A percentile compares a stretch with the other conserved stretches of the same genome.
These are phyloP conservation scores for Aquilaria yunnanensis DNA, from an alignment of 345 rosid species.

Conservation along the genomic window DNA sequence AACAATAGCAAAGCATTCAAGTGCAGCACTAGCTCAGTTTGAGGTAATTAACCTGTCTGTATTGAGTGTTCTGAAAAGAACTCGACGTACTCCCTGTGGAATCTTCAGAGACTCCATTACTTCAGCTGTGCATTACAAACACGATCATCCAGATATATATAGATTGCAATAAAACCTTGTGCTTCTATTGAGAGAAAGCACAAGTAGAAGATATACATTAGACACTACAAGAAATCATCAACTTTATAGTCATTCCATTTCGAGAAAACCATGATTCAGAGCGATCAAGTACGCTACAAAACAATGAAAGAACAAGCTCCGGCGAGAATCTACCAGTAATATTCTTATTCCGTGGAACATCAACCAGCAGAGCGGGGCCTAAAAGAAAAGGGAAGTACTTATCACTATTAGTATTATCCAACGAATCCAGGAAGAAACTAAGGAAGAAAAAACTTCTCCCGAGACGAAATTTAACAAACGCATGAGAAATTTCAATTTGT, in stretches of 20 bases:
- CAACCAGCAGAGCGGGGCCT: slow-evolving; percentile 56
- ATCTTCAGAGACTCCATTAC: slow-evolving; percentile 77
- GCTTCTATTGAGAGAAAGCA: neutral
- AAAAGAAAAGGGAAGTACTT: neutral
- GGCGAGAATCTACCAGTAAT: slow-evolving; percentile 39
- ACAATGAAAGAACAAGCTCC: too few relatives aligned
- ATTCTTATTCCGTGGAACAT: slow-evolving; percentile 59
- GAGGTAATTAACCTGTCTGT: slow-evolving; percentile 57
- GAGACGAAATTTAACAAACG: neutral
- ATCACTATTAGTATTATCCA: too few relatives aligned
- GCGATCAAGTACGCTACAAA: too few relatives aligned
- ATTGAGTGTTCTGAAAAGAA: slow-evolving; percentile 76
- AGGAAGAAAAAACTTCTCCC: too few relatives aligned
- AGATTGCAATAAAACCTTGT: neutral
- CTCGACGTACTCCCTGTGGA: slow-evolving; percentile 75
- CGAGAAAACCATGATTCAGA: too few relatives aligned
- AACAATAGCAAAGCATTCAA: too few relatives aligned
- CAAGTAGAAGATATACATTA: neutral
- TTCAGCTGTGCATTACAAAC: slow-evolving; percentile 38
- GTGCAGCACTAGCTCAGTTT: neutral
- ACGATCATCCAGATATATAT: neutral
- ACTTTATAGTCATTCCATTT: too few relatives aligned
- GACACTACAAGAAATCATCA: neutral
- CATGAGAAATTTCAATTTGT: neutral
- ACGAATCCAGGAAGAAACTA: too few relatives aligned